Evolutionary conservation across 345 rosid genomes (phyloP).

Genomic region (Schrenkiella parvula): DNA sequence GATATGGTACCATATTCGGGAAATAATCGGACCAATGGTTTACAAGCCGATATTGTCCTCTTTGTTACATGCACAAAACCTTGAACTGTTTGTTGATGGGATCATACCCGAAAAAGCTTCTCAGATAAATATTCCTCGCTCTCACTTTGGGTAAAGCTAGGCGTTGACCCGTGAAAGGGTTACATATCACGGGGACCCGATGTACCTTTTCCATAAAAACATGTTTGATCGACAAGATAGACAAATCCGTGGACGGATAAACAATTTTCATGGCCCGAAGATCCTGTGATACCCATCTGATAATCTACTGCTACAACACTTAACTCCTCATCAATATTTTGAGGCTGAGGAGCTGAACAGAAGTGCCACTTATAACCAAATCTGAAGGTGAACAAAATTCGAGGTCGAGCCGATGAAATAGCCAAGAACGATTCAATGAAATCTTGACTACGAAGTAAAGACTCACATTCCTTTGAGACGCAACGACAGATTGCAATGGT

Average conservation of each 20-base stretch:
- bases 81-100: not conserved
- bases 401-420: not conserved
- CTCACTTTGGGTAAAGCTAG: not conserved
- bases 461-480: not conserved
- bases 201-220: too few species aligned
- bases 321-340: not conserved
- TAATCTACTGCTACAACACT: not conserved
- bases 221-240: not conserved
- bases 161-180: not conserved
- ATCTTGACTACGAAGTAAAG: not conserved
- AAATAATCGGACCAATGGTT: too few species aligned
- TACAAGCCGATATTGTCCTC: too few species aligned
- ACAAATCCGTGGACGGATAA: not conserved
- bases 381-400: not conserved
- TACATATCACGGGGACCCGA: not conserved
- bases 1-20: too few species aligned
- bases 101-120: constrained; percentile 14
- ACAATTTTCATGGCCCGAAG: not conserved
- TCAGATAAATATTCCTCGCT: not conserved
- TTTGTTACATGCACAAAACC: constrained; percentile 7
- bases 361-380: not conserved
- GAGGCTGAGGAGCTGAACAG: not conserved
- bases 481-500: not conserved
- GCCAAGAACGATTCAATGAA: not conserved
- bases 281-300: not conserved